Conservation (phyloP, 495 filamentous ascomycete genomes). For the Aspergillus ostianus region DNA sequence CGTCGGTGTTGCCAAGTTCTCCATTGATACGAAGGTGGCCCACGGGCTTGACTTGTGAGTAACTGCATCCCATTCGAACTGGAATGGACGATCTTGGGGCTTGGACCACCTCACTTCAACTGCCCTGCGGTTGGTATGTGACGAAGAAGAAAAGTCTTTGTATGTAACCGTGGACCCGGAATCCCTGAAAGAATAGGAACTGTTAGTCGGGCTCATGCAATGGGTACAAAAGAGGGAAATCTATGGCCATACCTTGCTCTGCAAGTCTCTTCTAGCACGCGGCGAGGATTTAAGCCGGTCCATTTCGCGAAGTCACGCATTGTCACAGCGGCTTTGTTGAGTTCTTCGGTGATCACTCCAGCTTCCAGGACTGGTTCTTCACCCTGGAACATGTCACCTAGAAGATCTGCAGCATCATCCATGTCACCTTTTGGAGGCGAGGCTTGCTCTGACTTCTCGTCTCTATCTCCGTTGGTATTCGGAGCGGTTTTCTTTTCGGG, state of each 20-base stretch:
- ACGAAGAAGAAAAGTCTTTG: conserved; percentile 63
- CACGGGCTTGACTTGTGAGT: conserved; percentile 43
- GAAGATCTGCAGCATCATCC: conserved; percentile 55
- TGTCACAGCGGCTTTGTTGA: conserved; percentile 38
- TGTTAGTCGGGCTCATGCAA: conserved; percentile 4
- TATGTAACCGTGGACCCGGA: conserved; percentile 61
- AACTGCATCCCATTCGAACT: conserved; percentile 36
- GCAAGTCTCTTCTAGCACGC: conserved; percentile 82
- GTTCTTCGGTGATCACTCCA: conserved; percentile 20
- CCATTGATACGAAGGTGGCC: conserved; percentile 66
- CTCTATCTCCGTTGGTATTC: conserved; percentile 23
- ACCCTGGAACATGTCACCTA: conserved; percentile 67
- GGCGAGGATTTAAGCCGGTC: conserved; percentile 65
- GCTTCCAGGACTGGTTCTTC: conserved; percentile 41
- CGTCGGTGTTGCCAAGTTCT: conserved; percentile 69
- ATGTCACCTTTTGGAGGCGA: conserved; percentile 46
- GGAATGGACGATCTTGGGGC: conserved; percentile 57
- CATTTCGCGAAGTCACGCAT: conserved; percentile 84
- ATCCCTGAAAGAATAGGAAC: conserved; percentile 49
- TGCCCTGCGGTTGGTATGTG: conserved; percentile 71
- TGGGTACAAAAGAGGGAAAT: not conserved
- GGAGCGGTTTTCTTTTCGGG: conserved; percentile 23
- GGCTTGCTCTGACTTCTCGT: conserved; percentile 51
- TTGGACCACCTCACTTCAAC: conserved; percentile 81
- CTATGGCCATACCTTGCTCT: conserved; percentile 61